These are phyloP conservation scores for Stephania japonica DNA, from an alignment of 164 flowering plant genomes.

Conservation along the genomic window DNA sequence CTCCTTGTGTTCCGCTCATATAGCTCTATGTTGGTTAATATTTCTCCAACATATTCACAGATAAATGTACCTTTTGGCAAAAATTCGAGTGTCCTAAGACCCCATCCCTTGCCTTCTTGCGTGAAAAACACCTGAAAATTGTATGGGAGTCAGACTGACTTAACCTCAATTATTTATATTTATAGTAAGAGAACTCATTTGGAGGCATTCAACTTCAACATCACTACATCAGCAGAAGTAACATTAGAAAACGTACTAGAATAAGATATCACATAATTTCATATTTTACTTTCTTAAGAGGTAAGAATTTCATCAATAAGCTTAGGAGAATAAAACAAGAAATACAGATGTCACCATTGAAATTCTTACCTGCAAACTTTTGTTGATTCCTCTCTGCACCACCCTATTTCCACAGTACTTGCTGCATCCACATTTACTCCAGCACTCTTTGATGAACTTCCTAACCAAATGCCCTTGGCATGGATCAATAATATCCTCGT, in stretches of 20 bases:
- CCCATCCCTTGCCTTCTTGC: slow-evolving; percentile 88
- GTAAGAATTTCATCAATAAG: neutral
- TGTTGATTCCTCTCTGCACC: slow-evolving; percentile 77
- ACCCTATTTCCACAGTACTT: slow-evolving; percentile 87
- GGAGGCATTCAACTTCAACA: too few species aligned
- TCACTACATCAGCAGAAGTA: too few species aligned
- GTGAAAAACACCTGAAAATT: slow-evolving; percentile 65
- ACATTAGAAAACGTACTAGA: too few species aligned
- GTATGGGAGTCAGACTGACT: neutral
- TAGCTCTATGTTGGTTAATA: slow-evolving; percentile 62
- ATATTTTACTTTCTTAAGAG: neutral
- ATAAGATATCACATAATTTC: neutral
- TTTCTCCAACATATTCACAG: slow-evolving; percentile 94
- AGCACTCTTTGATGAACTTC: slow-evolving; percentile 86
- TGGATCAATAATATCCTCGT: slow-evolving; percentile 43
- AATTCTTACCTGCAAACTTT: slow-evolving; percentile 65
- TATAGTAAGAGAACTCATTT: too few species aligned
- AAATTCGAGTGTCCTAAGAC: slow-evolving; percentile 70
- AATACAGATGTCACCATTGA: neutral
- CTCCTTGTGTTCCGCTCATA: slow-evolving; percentile 36
- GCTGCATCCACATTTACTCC: slow-evolving; percentile 85
- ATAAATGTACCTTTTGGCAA: slow-evolving; percentile 89
- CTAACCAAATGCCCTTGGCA: slow-evolving; percentile 83
- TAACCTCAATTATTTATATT: neutral
- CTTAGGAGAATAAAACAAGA: neutral